phyloP scores from a whole-genome alignment of 345 rosid genomes.

The Citrus sp. region DNA sequence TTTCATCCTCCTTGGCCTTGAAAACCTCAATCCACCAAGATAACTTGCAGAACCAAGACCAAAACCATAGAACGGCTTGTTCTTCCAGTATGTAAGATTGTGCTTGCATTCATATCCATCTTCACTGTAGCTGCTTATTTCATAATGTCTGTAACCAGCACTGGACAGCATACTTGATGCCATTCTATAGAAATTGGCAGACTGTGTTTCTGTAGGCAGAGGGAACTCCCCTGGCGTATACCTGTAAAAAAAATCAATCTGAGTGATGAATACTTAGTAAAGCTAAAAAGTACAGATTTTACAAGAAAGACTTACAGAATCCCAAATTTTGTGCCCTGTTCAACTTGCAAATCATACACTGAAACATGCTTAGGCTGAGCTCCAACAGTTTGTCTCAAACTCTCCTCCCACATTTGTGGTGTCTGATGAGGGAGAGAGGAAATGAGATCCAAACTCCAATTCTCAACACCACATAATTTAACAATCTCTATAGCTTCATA shows the following conservation, averaged over 20 bases:
- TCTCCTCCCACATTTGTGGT: constrained; percentile 78
- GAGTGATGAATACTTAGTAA: background rate
- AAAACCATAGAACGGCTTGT: constrained; percentile 73
- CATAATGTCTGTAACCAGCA: constrained; percentile 77
- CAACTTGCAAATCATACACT: constrained; percentile 97
- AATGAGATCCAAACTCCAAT: constrained; percentile 95
- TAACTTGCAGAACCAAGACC: constrained; percentile 97
- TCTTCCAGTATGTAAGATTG: constrained; percentile 85
- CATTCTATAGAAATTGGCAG: constrained; percentile 75
- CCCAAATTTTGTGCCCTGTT: constrained; percentile 87
- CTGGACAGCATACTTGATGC: constrained; percentile 62
- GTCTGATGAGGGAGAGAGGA: constrained; percentile 92
- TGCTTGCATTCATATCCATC: constrained; percentile 75
- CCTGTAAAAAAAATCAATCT: constrained; percentile 39
- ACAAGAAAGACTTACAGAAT: constrained; percentile 44
- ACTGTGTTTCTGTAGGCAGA: constrained; percentile 73
- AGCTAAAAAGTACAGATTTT: background rate
- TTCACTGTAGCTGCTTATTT: constrained; percentile 75
- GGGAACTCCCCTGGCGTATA: constrained; percentile 88
- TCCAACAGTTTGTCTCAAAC: constrained; percentile 56
- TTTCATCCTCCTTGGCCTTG: constrained; percentile 81
- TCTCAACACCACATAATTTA: constrained; percentile 55
- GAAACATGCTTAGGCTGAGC: constrained; percentile 74
- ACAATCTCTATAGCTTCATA: constrained; percentile 73
- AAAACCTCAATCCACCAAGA: constrained; percentile 72